phyloP scores from a whole-genome alignment of 2,329 filamentous ascomycete species.

The Botrytis galanthina region DNA sequence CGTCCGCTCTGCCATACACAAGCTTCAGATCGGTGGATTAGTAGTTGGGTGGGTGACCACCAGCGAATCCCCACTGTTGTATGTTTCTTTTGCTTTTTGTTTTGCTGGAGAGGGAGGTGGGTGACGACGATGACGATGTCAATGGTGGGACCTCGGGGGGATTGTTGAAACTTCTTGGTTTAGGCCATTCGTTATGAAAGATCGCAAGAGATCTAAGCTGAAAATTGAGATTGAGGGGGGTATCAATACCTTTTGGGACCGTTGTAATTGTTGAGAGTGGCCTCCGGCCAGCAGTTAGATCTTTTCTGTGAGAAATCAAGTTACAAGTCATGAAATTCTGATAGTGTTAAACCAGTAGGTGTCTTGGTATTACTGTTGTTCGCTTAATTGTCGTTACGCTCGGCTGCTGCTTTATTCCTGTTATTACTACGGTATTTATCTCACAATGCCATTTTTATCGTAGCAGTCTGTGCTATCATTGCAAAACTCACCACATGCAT shows the following conservation, averaged over 20 bases:
- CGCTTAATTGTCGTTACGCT: neutral
- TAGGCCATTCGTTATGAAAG: neutral
- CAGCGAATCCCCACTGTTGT: neutral
- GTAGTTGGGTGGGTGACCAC: neutral
- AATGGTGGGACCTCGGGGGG: neutral
- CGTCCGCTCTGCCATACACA: neutral
- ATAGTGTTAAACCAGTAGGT: neutral
- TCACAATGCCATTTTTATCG: too few relatives aligned
- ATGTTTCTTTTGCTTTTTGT: neutral
- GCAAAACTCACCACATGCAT: too few relatives aligned
- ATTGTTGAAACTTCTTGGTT: rapidly evolving
- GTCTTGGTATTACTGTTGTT: neutral
- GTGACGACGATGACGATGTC: neutral
- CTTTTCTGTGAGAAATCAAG: neutral
- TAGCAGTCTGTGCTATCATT: too few relatives aligned
- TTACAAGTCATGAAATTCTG: too few relatives aligned
- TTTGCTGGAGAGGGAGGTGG: neutral
- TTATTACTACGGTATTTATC: neutral
- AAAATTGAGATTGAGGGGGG: neutral
- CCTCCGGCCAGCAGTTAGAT: neutral
- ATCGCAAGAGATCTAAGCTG: neutral
- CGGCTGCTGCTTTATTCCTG: neutral
- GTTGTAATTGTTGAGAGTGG: neutral
- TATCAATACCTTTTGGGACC: neutral
- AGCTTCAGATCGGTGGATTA: neutral